Conservation (phyloP, 345 rosid genomes). For the Arabis alpina region DNA sequence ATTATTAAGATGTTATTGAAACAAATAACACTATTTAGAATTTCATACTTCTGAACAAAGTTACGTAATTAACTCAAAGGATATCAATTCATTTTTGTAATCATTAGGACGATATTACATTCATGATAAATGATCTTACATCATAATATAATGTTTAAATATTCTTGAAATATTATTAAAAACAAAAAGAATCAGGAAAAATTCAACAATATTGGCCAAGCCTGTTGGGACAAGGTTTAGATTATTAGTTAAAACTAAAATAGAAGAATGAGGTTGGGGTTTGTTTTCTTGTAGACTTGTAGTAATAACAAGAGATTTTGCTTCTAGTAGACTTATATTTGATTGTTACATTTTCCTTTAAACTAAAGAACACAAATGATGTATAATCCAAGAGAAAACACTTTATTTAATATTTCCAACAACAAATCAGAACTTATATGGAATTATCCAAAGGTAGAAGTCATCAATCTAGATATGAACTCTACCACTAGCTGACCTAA, state of each 20-base stretch:
- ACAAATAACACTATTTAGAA: neutral
- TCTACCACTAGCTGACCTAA: conserved; percentile 41
- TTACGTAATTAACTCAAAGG: neutral
- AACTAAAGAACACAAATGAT: conserved; percentile 9
- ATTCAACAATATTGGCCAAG: neutral
- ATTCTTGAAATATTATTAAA: neutral
- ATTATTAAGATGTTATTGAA: conserved; percentile 16
- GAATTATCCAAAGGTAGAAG: conserved; percentile 28
- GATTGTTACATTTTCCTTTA: conserved; percentile 7
- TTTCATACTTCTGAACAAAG: conserved; percentile 18
- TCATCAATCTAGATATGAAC: conserved; percentile 37
- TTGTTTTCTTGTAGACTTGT: neutral
- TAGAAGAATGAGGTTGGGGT: conserved; percentile 6
- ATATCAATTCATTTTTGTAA: neutral
- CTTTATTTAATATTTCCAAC: neutral
- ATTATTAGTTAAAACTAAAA: neutral
- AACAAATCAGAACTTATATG: neutral
- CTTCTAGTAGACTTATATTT: neutral
- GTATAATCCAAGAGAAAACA: conserved; percentile 9
- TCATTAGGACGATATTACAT: neutral
- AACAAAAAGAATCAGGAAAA: neutral
- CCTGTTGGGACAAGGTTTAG: neutral
- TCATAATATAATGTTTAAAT: neutral
- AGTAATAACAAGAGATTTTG: conserved; percentile 2
- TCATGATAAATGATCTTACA: neutral